These are phyloP conservation scores for Sclerotinia borealis DNA, from an alignment of 2,329 filamentous ascomycete genomes.

Conservation along the genomic window DNA sequence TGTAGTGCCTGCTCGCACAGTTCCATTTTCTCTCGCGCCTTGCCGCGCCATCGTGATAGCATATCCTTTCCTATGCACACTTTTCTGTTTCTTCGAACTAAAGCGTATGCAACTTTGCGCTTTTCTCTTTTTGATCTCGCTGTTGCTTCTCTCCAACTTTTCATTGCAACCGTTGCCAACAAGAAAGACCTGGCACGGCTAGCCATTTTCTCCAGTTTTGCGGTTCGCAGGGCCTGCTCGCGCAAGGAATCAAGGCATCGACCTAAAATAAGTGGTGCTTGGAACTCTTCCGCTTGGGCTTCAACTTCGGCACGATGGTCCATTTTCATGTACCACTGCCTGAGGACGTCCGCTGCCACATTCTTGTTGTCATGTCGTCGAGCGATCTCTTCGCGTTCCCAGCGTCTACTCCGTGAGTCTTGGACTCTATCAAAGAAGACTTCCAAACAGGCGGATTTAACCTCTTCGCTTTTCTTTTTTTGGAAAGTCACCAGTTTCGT, in stretches of 20 bases:
- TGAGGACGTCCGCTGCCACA: conserved; percentile 21
- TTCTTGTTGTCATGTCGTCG: conserved; percentile 22
- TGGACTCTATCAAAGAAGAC: conserved; percentile 37
- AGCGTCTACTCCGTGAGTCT: conserved; percentile 23
- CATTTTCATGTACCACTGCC: conserved; percentile 24
- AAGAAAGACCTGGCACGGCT: conserved; percentile 30
- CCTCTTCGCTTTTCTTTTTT: conserved; percentile 36
- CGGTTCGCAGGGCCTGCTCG: conserved; percentile 19
- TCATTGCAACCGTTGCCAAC: conserved; percentile 25
- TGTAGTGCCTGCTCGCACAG: conserved; percentile 28
- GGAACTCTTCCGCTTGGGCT: conserved; percentile 19
- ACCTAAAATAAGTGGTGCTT: conserved; percentile 21
- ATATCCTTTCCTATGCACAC: conserved; percentile 26
- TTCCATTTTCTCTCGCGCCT: conserved; percentile 23
- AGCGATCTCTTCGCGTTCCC: conserved; percentile 25
- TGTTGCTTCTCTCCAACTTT: conserved; percentile 28
- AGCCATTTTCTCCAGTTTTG: conserved; percentile 24
- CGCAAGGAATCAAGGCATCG: conserved; percentile 21
- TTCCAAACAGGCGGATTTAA: conserved; percentile 35
- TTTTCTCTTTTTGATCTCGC: conserved; percentile 28
- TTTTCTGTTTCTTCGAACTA: conserved; percentile 29
- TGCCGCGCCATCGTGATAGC: conserved; percentile 24
- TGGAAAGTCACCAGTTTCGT: conserved; percentile 34
- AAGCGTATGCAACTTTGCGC: conserved; percentile 27
- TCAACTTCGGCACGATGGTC: conserved; percentile 20